Percentiles rank a stretch among this genome's conserved stretches.
Evolutionary conservation across 2,329 filamentous ascomycete genomes (phyloP).

Genomic region (Cladosporium phlei): DNA sequence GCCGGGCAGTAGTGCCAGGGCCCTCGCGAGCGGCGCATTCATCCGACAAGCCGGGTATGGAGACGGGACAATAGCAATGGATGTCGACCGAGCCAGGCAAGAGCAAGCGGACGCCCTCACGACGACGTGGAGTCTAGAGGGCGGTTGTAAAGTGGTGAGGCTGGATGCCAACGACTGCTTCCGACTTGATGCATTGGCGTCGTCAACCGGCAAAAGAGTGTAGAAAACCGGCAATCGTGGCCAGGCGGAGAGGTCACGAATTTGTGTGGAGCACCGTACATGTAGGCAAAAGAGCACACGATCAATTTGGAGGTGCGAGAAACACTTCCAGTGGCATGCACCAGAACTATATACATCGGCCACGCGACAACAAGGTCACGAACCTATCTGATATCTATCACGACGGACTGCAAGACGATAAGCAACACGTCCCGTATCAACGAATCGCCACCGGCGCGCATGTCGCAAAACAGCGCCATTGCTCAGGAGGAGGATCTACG

Average conservation of each 20-base stretch:
- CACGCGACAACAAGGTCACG: constrained; percentile 1
- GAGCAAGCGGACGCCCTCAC: neutral
- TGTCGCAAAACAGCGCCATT: constrained; percentile 12
- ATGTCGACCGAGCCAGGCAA: constrained; percentile 2
- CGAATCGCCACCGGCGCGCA: constrained; percentile 9
- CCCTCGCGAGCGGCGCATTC: constrained; percentile 9
- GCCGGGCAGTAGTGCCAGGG: constrained; percentile 3
- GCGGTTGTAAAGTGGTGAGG: neutral
- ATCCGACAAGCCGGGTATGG: constrained; percentile 9
- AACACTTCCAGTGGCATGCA: neutral
- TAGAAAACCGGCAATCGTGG: constrained; percentile 2
- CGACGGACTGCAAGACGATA: constrained; percentile 12
- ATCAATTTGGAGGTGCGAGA: neutral
- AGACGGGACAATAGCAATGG: constrained; percentile 1
- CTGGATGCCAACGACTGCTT: neutral
- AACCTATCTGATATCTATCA: constrained; percentile 14
- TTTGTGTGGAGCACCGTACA: constrained; percentile 1
- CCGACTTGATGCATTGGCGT: neutral
- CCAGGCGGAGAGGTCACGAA: neutral
- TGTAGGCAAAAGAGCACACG: constrained; percentile 4
- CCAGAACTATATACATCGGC: constrained; percentile 2
- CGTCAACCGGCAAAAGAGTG: neutral
- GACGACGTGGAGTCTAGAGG: constrained; percentile 5
- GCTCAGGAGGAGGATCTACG: constrained; percentile 10
- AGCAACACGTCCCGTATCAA: neutral